Base-by-base conservation (phyloP, 495 filamentous ascomycete species). In the Tuber calosporum region DNA sequence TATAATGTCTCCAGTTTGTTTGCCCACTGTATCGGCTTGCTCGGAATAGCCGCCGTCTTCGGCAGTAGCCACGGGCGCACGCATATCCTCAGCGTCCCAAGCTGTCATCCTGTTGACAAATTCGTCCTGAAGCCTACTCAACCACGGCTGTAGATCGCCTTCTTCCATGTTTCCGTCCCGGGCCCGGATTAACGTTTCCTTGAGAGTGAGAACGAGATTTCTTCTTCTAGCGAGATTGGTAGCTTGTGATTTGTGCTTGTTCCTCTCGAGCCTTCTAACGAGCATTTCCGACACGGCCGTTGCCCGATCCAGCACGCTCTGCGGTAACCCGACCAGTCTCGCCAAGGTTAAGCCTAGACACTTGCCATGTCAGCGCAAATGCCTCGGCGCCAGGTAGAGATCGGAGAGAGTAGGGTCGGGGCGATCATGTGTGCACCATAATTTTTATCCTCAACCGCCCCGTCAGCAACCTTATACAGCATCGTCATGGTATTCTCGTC, bases 401-500 rank as follows among this genome's bases (percentile, higher is more conserved):
- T 30, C 20, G 26, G 39, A 26, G 53, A 62, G 43, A 34, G 6
- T 19, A 66, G 26, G 53, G 34, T 62, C 53, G 53, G 53, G 26
- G 70, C 26, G 26, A 45, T 36, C n/a, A 69, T 71, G 34, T 71
- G 36, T 73, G 71, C 71, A 78, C 90, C 91, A 80, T 98, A 98
- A 75, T 93, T 88, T 73, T 90, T 85, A 73, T 91, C 89, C 73
- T 89, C 82, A 9, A 92, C 88, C 5, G 85, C 86, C 0, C 94
- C 94, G 41, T 89, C 85, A 34, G 86, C 83, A 71, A 97, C 87
- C 68, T 88, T 92, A 82, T 98, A 97, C 1, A 93, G 86, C 91
- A 97, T 95, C 0, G 86, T 93, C 85, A 97, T 92, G 72, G 69
- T 77, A 73, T 82, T 73, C 82, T 81, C 73, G 75, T 69, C 58